Evolutionary conservation across 495 filamentous ascomycete genomes (phyloP), one percentile per base, ranked within the genome.

Genomic region (Talaromyces nanjingensis): DNA sequence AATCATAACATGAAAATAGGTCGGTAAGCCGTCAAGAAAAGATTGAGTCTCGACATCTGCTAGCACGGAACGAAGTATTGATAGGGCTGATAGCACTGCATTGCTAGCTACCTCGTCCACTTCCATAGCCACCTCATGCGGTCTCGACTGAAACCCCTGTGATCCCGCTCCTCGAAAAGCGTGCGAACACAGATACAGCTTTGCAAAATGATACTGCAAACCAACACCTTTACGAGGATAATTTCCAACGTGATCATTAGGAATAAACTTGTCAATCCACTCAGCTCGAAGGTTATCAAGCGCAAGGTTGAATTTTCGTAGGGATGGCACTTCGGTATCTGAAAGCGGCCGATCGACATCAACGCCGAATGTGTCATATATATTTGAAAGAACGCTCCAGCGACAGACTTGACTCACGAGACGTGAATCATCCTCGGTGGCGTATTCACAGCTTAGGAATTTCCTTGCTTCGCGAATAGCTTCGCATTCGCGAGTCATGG

Each of bases 1-100:
- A 57, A 80, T 77, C 77, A 80, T 81, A 45, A 73, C 74, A 59
- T 79, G 72, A 61, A 78, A 74, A 59, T 81, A 81, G 59, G 75
- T 74, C 0, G 79, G 77, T 63, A 79, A 74, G 12, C 76, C 77
- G 18, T 77, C 70, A 1, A 80, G 71, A 14, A 42, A 27, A 1
- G 22, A 45, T 14, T 22, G 59, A 22, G 14, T 60, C 37, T 60
- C 59, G 2, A 11, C 16, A n/a, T 39, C 37, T 8, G 7, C 33
- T 3, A 60, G 31, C 6, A 60, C 20, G 9, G 33, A 22, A 12
- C 59, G 59, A 1, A 60, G 14, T 18, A 60, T 49, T 31, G 33
- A 60, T 9, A 42, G 16, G 0, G 59, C 59, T 6, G 33, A 42
- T 24, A 24, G 9, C 18, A 60, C 59, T 16, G 59, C 59, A 8